These are phyloP conservation scores for Baorangia bicolor DNA, from an alignment of 768 basidiomycete species.

Conservation along the genomic window DNA sequence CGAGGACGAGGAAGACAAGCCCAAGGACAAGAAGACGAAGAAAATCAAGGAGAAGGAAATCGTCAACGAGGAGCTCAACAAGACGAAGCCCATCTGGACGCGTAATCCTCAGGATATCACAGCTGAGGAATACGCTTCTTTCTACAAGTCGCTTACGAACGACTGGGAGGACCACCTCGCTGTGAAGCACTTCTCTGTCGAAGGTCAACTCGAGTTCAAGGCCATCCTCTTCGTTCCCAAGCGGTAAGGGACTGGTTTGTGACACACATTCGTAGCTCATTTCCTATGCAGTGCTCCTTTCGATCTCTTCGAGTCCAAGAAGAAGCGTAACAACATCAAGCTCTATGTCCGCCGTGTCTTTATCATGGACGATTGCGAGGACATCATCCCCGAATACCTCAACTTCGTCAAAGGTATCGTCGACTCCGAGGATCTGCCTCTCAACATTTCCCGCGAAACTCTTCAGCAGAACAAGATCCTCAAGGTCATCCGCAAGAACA, in stretches of 20 bases:
- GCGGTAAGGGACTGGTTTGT: slow-evolving; percentile 52
- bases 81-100: slow-evolving; percentile 99
- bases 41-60: slow-evolving; percentile 87
- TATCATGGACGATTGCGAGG: slow-evolving; percentile 99
- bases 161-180: slow-evolving; percentile 99
- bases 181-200: slow-evolving; percentile 99
- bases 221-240: slow-evolving; percentile 97
- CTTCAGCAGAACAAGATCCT: slow-evolving; percentile 99
- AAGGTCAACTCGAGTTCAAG: slow-evolving; percentile 99
- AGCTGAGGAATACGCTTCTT: slow-evolving; percentile 87
- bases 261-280: background rate
- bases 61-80: slow-evolving; percentile 98
- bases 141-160: slow-evolving; percentile 99
- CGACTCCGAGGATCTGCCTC: slow-evolving; percentile 98
- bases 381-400: slow-evolving; percentile 98
- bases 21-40: slow-evolving; percentile 92
- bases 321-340: slow-evolving; percentile 99
- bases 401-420: slow-evolving; percentile 99
- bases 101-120: slow-evolving; percentile 96
- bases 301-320: slow-evolving; percentile 99
- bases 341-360: slow-evolving; percentile 99
- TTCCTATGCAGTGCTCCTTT: slow-evolving; percentile 76
- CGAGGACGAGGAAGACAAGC: slow-evolving; percentile 79
- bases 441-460: slow-evolving; percentile 99
- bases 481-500: slow-evolving; percentile 99